Evolutionary conservation across 2,329 filamentous ascomycete species (phyloP), one percentile per base, ranked within the genome.

Genomic region (Colletotrichum spinosum): DNA sequence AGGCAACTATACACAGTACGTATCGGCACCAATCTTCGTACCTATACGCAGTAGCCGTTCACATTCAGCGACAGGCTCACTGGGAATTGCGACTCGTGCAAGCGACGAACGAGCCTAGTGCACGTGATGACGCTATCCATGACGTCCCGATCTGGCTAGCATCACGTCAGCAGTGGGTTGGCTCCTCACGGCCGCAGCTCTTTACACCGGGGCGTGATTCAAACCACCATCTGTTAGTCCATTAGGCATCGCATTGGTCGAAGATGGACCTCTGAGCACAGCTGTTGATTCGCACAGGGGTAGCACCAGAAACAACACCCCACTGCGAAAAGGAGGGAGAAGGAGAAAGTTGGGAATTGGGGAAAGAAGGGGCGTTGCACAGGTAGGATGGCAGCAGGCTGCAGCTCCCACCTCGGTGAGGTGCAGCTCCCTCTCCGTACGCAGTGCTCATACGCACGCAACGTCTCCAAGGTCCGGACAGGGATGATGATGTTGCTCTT

Each of bases 401-500:
- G 25, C 25, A 25, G 25, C 25, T 25, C 25, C 25, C 25, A 25
- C 25, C 25, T 25, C 25, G 38, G 17, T 9, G 41, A 48, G 8
- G 33, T 17, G 41, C 25, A 25, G 25, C 25, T 25, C 25, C 25
- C 41, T 52, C 41, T 42, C 41, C 48, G 34, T 39, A n/a, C 35
- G 52, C 37, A 17, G 41, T 49, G 42, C 25, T 25, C 33, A 55
- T 39, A 33, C 55, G 39, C 41, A 57, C 55, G 53, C 53, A 55
- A 54, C 15, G 52, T 53, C 13, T 15, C 17, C 39, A 49, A 65
- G 60, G 60, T 49, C 53, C 49, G 53, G 44, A 34, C 66, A 68
- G 58, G 66, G 63, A 68, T 68, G 63, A 34, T 68, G 66, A 68
- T 67, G 58, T 12, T 67, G 62, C 50, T 67, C 44, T 25, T 45